A percentile compares a stretch with the other conserved stretches of the same genome.
phyloP scores from a whole-genome alignment of 179 eudicot species.

The Beta corolliflora region DNA sequence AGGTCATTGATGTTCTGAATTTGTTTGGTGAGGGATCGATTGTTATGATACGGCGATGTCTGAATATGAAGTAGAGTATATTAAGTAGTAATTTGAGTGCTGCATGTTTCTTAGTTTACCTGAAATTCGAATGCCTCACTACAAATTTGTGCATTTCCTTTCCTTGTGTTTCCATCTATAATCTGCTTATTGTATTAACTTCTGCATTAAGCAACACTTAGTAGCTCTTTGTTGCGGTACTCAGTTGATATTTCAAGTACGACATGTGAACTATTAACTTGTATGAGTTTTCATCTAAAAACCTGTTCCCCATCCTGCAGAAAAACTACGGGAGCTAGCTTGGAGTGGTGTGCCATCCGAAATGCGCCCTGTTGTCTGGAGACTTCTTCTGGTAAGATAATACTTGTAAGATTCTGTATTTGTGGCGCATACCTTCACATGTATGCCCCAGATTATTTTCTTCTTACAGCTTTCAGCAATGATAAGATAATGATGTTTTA shows the following conservation, averaged over 20 bases:
- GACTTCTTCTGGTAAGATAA: conserved; percentile 84
- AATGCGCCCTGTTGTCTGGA: conserved; percentile 90
- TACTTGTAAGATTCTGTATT: conserved; percentile 4
- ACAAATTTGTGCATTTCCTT: not conserved
- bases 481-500: not conserved
- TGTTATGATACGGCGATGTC: not conserved
- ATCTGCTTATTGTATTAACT: not conserved
- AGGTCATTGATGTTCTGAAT: not conserved
- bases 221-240: conserved; percentile 10
- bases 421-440: not conserved
- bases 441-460: not conserved
- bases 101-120: not conserved
- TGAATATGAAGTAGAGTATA: not conserved
- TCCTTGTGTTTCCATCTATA: not conserved
- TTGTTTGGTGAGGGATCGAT: not conserved
- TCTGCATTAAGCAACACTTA: not conserved
- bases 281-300: not conserved
- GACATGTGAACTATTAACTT: not conserved
- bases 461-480: not conserved
- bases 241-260: not conserved
- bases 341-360: conserved; percentile 98
- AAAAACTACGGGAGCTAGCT: conserved; percentile 86
- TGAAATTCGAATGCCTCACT: not conserved
- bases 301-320: conserved; percentile 41
- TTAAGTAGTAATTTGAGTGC: not conserved